These are phyloP conservation scores for Lenzites betulinus DNA, from an alignment of 768 basidiomycete species.

Conservation along the genomic window DNA sequence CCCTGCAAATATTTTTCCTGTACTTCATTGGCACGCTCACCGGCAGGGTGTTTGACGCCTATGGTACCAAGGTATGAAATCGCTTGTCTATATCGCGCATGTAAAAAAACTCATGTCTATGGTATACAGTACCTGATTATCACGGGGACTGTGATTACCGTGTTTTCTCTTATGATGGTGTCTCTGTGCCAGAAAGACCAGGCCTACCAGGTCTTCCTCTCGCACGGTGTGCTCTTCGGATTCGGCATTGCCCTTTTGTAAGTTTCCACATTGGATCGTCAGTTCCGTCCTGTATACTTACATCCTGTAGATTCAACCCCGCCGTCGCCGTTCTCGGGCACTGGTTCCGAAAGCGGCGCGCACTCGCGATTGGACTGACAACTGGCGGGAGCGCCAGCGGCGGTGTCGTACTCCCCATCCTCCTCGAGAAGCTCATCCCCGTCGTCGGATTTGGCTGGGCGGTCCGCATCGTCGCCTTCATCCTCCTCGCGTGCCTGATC, in stretches of 20 bases:
- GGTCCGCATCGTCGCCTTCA: conserved; percentile 32
- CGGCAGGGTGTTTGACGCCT: conserved; percentile 31
- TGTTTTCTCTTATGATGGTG: conserved; percentile 31
- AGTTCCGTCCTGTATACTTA: neutral
- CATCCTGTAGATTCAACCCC: conserved; percentile 38
- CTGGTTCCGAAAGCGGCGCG: conserved; percentile 39
- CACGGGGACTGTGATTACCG: conserved; percentile 26
- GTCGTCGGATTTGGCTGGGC: conserved; percentile 34
- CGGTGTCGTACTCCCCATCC: conserved; percentile 52
- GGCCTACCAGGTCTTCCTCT: conserved; percentile 35
- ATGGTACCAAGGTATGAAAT: conserved; percentile 26
- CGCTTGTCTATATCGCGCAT: neutral
- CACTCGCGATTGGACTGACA: conserved; percentile 40
- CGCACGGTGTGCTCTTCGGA: conserved; percentile 35
- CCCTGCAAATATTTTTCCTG: conserved; percentile 31
- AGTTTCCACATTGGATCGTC: neutral
- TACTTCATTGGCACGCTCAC: conserved; percentile 29
- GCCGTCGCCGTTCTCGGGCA: conserved; percentile 36
- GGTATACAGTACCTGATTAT: conserved; percentile 24
- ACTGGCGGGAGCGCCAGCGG: conserved; percentile 45
- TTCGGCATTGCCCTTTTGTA: conserved; percentile 32
- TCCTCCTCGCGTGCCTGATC: conserved; percentile 29
- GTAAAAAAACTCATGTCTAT: neutral
- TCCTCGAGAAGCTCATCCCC: conserved; percentile 48
- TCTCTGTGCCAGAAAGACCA: conserved; percentile 28